A percentile compares a stretch with the other conserved stretches of the same genome.
Conservation (phyloP, 768 basidiomycete genomes). For the Mrakia blollopis region DNA sequence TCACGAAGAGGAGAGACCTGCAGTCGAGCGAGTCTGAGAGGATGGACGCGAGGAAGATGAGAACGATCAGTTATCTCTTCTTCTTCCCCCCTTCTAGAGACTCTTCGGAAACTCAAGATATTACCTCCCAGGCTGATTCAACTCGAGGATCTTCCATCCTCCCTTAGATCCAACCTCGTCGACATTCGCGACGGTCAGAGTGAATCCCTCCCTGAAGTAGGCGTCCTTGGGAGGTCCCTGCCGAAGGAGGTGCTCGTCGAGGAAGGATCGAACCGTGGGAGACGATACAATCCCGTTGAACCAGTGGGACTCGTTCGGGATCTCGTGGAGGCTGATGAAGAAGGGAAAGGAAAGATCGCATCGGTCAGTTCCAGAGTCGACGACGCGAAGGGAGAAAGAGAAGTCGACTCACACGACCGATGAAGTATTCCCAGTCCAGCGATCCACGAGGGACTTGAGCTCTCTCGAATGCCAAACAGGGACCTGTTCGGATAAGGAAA, state of each 20-base stretch:
- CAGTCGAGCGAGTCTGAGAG: slow-evolving; percentile 1
- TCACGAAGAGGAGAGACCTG: neutral
- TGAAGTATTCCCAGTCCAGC: slow-evolving; percentile 29
- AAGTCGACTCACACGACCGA: neutral
- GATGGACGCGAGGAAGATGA: neutral
- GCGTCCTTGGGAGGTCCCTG: slow-evolving; percentile 14
- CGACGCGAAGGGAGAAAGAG: neutral
- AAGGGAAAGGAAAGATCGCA: neutral
- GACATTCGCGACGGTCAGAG: slow-evolving; percentile 67
- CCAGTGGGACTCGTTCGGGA: slow-evolving; percentile 63
- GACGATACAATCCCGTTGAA: slow-evolving; percentile 59
- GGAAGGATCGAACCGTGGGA: slow-evolving; percentile 54
- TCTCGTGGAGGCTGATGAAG: slow-evolving; percentile 58
- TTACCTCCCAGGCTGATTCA: slow-evolving; percentile 65
- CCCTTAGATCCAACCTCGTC: slow-evolving; percentile 63
- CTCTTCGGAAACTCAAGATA: neutral
- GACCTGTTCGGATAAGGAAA: slow-evolving; percentile 41
- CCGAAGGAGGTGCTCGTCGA: slow-evolving; percentile 46
- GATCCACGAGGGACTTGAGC: slow-evolving; percentile 44
- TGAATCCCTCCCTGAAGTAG: slow-evolving; percentile 50
- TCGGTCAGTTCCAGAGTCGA: neutral
- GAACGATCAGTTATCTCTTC: neutral
- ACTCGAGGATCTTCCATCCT: slow-evolving; percentile 61
- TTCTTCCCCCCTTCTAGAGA: too few species aligned
- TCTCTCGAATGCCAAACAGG: slow-evolving; percentile 79